phyloP scores from a whole-genome alignment of 2,329 filamentous ascomycete genomes.

The Neobulgaria alba region DNA sequence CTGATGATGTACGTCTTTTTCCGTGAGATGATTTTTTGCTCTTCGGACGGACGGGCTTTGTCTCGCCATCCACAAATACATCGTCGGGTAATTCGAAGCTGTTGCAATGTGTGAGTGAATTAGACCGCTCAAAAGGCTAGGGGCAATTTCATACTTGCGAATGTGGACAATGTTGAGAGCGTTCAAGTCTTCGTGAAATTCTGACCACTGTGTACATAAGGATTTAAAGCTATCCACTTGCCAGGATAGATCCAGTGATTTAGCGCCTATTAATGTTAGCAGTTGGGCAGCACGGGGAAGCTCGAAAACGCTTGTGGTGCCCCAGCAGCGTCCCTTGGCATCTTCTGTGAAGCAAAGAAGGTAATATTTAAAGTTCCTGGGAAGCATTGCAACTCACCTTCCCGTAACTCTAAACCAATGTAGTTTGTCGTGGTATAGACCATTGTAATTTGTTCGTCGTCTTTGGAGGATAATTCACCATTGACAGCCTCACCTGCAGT shows the following conservation, averaged over 20 bases:
- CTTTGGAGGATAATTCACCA: conserved; percentile 31
- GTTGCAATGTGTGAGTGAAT: conserved; percentile 18
- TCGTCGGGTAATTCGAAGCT: conserved; percentile 86
- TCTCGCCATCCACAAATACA: conserved; percentile 75
- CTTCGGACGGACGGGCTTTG: conserved; percentile 41
- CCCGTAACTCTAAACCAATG: conserved; percentile 73
- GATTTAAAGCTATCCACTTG: conserved; percentile 82
- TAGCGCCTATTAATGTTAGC: conserved; percentile 45
- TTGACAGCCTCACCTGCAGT: conserved; percentile 32
- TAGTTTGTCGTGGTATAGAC: conserved; percentile 92
- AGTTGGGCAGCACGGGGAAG: conserved; percentile 17
- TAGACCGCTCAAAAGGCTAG: neutral
- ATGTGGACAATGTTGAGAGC: conserved; percentile 66
- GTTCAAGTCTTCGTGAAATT: conserved; percentile 67
- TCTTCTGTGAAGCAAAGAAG: conserved; percentile 5
- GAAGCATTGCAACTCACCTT: conserved; percentile 50
- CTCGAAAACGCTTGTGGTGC: neutral
- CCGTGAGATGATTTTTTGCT: conserved; percentile 16
- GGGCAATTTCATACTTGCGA: conserved; percentile 53
- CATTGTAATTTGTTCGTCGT: conserved; percentile 24
- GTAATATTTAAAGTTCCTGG: conserved; percentile 2
- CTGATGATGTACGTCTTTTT: conserved; percentile 23
- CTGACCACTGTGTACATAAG: conserved; percentile 67
- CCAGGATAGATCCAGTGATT: conserved; percentile 67
- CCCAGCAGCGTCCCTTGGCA: neutral